Conservation (phyloP, 1,284 basidiomycete species). For the Crucibulum cyathiforme region DNA sequence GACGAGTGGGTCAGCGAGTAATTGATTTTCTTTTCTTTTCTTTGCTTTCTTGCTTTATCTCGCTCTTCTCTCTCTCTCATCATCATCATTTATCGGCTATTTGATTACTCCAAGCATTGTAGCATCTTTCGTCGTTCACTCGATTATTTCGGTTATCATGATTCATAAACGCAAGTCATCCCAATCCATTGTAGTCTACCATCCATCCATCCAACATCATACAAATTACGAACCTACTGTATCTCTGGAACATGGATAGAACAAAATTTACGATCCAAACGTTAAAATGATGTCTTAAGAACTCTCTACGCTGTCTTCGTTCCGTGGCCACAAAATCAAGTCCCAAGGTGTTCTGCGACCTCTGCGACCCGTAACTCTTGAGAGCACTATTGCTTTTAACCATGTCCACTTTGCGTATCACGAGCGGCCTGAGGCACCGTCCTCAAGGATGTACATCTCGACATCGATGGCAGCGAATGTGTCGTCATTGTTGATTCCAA, state of each 20-base stretch:
- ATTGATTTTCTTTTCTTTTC: constrained; percentile 51
- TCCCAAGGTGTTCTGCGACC: constrained; percentile 70
- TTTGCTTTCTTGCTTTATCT: constrained; percentile 9
- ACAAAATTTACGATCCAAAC: too few relatives aligned
- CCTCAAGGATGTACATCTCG: constrained; percentile 69
- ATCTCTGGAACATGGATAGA: too few relatives aligned
- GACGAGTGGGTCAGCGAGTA: constrained; percentile 81
- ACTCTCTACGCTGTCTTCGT: too few relatives aligned
- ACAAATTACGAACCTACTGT: too few relatives aligned
- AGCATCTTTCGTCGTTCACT: background rate
- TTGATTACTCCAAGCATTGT: constrained; percentile 8
- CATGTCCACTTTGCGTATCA: constrained; percentile 86
- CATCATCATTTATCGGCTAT: background rate
- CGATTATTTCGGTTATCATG: background rate
- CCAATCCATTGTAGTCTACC: too few relatives aligned
- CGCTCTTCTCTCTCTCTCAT: constrained; percentile 34
- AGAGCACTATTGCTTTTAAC: constrained; percentile 71
- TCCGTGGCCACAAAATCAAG: constrained; percentile 54
- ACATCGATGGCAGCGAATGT: constrained; percentile 74
- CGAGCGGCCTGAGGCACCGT: constrained; percentile 76
- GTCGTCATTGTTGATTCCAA: constrained; percentile 89
- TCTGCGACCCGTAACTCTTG: too few relatives aligned
- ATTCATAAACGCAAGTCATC: too few relatives aligned
- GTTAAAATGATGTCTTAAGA: too few relatives aligned
- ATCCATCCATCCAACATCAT: constrained; percentile 45